Evolutionary conservation across 2,329 filamentous ascomycete species (phyloP).

Genomic region (Bipolaris oryzae): DNA sequence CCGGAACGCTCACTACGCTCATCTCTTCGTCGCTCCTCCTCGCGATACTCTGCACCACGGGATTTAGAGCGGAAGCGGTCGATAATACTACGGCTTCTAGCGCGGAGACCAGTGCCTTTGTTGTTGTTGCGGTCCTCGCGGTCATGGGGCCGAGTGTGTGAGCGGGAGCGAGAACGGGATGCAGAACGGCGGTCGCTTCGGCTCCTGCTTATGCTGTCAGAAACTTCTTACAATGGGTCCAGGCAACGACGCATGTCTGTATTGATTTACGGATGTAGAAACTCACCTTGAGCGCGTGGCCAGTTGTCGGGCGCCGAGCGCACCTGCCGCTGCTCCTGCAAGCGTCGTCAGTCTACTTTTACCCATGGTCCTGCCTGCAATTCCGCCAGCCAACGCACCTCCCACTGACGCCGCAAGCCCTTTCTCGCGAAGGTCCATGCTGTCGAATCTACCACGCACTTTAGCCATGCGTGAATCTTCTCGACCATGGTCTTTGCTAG

Average conservation of each 20-base stretch:
- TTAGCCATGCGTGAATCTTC: conserved; percentile 37
- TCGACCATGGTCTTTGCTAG: conserved; percentile 41
- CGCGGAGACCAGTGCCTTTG: conserved; percentile 25
- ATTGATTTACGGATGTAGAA: too few species aligned
- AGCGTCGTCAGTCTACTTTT: conserved; percentile 46
- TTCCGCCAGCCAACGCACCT: conserved; percentile 49
- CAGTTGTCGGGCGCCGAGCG: conserved; percentile 38
- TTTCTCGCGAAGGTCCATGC: conserved; percentile 41
- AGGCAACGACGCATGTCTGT: not conserved
- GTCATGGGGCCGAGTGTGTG: conserved; percentile 22
- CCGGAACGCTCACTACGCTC: not conserved
- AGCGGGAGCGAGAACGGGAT: conserved; percentile 27
- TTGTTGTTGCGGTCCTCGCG: conserved; percentile 23
- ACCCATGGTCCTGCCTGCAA: conserved; percentile 41
- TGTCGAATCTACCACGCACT: conserved; percentile 46
- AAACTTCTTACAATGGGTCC: not conserved
- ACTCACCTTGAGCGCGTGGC: conserved; percentile 26
- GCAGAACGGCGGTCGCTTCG: conserved; percentile 26
- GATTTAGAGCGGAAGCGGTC: conserved; percentile 35
- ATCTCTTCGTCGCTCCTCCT: conserved; percentile 19
- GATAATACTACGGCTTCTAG: conserved; percentile 35
- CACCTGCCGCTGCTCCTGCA: conserved; percentile 47
- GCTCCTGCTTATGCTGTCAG: conserved; percentile 18
- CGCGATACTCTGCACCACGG: conserved; percentile 13
- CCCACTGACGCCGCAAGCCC: conserved; percentile 44